Percentiles rank a stretch among this genome's conserved stretches.
phyloP scores from a whole-genome alignment of 495 filamentous ascomycete genomes.

The Lasiosphaeria hispida region DNA sequence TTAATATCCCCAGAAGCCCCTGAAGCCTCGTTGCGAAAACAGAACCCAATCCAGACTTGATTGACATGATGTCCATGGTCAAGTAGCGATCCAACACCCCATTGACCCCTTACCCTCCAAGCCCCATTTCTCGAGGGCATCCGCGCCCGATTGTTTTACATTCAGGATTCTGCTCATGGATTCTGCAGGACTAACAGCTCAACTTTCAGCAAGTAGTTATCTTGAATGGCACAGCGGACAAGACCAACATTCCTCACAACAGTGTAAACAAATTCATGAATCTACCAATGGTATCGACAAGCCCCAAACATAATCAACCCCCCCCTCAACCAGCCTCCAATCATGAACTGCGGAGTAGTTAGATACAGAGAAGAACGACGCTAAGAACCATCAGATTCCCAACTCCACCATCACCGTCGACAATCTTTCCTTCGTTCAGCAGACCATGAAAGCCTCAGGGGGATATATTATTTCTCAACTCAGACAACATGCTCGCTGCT shows the following conservation, averaged over 20 bases:
- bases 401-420: not conserved
- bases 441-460: not conserved
- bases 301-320: not conserved
- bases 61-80: too few relatives aligned
- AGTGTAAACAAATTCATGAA: constrained; percentile 14
- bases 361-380: constrained; percentile 3
- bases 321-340: constrained; percentile 3
- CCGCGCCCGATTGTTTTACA: too few relatives aligned
- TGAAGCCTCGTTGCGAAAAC: too few relatives aligned
- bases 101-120: too few relatives aligned
- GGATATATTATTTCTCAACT: not conserved
- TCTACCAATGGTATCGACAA: constrained; percentile 31
- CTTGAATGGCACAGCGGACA: not conserved
- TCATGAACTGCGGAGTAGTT: not conserved
- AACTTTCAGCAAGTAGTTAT: not conserved
- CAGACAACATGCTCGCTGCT: not conserved
- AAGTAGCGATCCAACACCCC: too few relatives aligned
- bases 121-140: too few relatives aligned
- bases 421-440: not conserved
- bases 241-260: not conserved
- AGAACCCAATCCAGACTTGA: too few relatives aligned
- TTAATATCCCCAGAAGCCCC: too few relatives aligned
- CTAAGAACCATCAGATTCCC: not conserved
- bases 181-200: not conserved
- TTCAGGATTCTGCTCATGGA: too few relatives aligned